Base-by-base conservation (phyloP, 2,329 filamentous ascomycete genomes). In the Verruconis gallopava region DNA sequence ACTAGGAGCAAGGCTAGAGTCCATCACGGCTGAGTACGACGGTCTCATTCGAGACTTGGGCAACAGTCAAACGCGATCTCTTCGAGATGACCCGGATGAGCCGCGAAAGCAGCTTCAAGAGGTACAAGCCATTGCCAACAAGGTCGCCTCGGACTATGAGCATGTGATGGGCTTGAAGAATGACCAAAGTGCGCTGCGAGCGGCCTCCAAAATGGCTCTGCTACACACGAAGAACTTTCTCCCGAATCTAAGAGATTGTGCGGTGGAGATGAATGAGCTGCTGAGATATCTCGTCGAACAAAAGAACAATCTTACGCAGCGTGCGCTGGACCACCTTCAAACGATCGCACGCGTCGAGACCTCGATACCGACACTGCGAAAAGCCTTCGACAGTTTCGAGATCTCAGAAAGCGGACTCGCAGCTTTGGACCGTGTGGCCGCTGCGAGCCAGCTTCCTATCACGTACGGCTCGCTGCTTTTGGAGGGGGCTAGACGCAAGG, bases 401-500 rank as follows among this genome's bases (percentile, higher is more conserved):
- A 69, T 84, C 38, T 76, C 81, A 5, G 75, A 82, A 45, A 82
- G 91, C 46, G 82, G 84, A 36, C 71, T 82, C 54, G 77, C 84
- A 21, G 80, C 82, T 0, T 88, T 95, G 55, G 81, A 93, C 48
- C 74, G 84, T 32, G 69, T 98, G 17, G 77, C 79, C 14, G 69
- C 85, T 17, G 79, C 95, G 25, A 79, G 88, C 34, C 78, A 88
- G 48, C 72, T 96, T 21, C 91, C 91, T 0, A 80, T 81, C 44
- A 78, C 93, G 51, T 98, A 96, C 57, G 88, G 88, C 0, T 88
- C 86, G 2, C 82, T 94, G 45, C 67, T 93, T 15, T 75, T 85
- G 3, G 91, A 98, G 61, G 81, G 85, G 13, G 76, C 95, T 32
- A 76, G 84, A 44, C 79, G 91, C 17, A 79, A 79, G 22, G 88